Evolutionary conservation across 2,329 filamentous ascomycete genomes (phyloP).

Genomic region (Xylaria sp.): DNA sequence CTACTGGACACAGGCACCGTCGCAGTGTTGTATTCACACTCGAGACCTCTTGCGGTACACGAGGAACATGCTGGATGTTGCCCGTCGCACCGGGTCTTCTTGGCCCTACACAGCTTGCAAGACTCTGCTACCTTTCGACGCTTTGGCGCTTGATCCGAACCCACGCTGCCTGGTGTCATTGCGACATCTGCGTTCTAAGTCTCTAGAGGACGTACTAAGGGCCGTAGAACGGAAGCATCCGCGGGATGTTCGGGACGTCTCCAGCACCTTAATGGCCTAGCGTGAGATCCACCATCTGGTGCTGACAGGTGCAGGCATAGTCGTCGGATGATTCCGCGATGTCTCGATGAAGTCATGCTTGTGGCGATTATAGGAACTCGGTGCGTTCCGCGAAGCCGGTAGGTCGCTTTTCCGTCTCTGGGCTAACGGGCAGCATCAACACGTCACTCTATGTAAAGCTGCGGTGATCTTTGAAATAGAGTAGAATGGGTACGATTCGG

Average conservation of each 20-base stretch:
- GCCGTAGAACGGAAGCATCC: neutral
- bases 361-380: neutral
- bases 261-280: neutral
- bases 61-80: neutral
- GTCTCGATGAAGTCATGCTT: neutral
- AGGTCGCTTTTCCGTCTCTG: neutral
- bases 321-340: neutral
- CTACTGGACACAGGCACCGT: neutral
- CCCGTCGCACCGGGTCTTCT: neutral
- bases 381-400: neutral
- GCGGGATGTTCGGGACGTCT: neutral
- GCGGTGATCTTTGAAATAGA: neutral
- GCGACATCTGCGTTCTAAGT: neutral
- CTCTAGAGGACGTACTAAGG: neutral
- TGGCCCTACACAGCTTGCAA: constrained; percentile 5
- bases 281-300: neutral
- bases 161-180: neutral
- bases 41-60: neutral
- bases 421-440: neutral
- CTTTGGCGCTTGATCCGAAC: neutral
- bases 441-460: neutral
- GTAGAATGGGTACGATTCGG: neutral
- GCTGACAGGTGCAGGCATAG: neutral
- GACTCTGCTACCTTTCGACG: neutral
- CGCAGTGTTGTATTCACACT: neutral